phyloP scores from a whole-genome alignment of 768 basidiomycete genomes.

The Lentinus brumalis region DNA sequence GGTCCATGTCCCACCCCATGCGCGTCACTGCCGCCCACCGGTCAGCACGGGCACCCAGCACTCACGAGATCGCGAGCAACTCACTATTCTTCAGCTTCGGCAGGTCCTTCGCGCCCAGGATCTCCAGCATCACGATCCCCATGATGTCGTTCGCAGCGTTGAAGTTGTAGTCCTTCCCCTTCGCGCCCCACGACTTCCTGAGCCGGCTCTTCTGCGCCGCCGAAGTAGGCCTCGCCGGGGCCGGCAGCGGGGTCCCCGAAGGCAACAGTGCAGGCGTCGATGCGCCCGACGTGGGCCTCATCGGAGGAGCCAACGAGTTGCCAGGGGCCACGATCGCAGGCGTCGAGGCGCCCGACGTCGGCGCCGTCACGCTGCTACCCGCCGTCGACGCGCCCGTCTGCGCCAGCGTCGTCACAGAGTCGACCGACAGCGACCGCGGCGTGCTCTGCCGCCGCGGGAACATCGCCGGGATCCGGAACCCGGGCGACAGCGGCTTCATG shows the following conservation, averaged over 20 bases:
- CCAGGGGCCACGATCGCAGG: constrained; percentile 25
- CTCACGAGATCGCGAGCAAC: constrained; percentile 35
- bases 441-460: constrained; percentile 37
- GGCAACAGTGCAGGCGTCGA: too few species aligned
- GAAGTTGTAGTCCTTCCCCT: constrained; percentile 57
- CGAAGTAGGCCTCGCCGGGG: constrained; percentile 18
- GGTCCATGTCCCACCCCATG: constrained; percentile 95
- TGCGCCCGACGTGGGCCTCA: too few species aligned
- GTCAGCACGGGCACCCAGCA: too few species aligned
- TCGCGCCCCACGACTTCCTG: constrained; percentile 41
- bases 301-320: not conserved
- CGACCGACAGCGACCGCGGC: constrained; percentile 34
- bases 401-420: constrained; percentile 15
- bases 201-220: constrained; percentile 39
- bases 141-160: constrained; percentile 78
- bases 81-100: constrained; percentile 85
- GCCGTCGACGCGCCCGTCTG: constrained; percentile 26
- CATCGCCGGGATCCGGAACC: constrained; percentile 34
- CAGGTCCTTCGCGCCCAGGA: constrained; percentile 79
- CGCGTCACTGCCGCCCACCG: constrained; percentile 61
- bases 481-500: constrained; percentile 27
- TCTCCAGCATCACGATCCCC: constrained; percentile 95
- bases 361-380: constrained; percentile 10
- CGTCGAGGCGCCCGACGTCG: constrained; percentile 20
- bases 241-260: too few species aligned